Percentiles rank a stretch among this genome's conserved stretches.
These are phyloP conservation scores for Quercus ilex DNA, from an alignment of 306 rosid genomes.

Conservation along the genomic window DNA sequence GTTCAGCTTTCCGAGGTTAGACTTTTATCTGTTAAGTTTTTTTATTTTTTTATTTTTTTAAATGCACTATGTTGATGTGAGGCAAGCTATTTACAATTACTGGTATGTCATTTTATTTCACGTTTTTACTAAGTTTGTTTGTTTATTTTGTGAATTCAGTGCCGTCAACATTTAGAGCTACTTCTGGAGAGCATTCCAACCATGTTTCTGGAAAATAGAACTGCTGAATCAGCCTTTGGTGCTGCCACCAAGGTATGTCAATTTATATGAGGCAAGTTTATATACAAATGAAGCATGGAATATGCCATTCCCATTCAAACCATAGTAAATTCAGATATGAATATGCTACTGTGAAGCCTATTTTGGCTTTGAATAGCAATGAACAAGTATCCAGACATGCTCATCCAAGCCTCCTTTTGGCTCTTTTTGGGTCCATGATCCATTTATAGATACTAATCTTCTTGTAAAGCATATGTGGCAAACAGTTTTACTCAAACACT, in stretches of 20 bases:
- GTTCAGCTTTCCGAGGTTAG: constrained; percentile 93
- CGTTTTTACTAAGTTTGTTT: constrained; percentile 7
- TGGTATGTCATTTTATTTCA: background rate
- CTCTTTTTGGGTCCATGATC: too few species aligned
- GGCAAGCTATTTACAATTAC: too few species aligned
- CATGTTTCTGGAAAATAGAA: constrained; percentile 82
- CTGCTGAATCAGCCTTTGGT: constrained; percentile 95
- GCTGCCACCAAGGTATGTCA: constrained; percentile 84
- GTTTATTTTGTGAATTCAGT: constrained; percentile 41
- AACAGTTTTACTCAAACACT: too few species aligned
- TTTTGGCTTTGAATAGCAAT: background rate
- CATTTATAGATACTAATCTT: too few species aligned
- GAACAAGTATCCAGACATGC: background rate
- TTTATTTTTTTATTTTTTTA: background rate
- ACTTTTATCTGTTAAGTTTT: constrained; percentile 9
- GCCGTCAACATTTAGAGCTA: constrained; percentile 85
- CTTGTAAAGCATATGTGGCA: too few species aligned
- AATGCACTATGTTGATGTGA: too few species aligned
- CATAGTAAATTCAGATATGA: background rate
- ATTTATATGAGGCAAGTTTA: constrained; percentile 1
- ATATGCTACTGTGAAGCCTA: background rate
- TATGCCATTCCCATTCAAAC: background rate
- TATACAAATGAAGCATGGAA: background rate
- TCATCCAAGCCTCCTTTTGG: background rate
- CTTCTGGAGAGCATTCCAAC: constrained; percentile 87